Evolutionary conservation across 345 rosid species (phyloP).

Genomic region (Eucalyptus albens): DNA sequence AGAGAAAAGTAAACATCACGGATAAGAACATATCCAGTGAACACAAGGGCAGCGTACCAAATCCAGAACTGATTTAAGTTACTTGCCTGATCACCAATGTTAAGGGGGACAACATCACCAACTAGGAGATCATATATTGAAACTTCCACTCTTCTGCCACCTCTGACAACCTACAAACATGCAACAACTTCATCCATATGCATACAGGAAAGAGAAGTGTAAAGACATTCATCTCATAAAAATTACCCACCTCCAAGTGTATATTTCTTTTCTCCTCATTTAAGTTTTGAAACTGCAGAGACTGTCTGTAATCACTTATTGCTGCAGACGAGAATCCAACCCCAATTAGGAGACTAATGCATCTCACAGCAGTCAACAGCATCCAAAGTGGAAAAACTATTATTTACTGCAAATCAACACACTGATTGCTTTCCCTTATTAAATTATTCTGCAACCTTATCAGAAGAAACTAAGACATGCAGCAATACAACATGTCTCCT

Average conservation of each 20-base stretch:
- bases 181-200: background rate
- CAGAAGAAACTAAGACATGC: background rate
- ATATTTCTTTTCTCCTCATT: slow-evolving; percentile 94
- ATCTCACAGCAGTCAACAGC: background rate
- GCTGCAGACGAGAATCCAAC: slow-evolving; percentile 24
- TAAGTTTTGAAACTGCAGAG: slow-evolving; percentile 95
- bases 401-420: background rate
- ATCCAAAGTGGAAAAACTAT: background rate
- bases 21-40: background rate
- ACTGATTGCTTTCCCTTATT: background rate
- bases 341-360: background rate
- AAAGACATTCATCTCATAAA: background rate
- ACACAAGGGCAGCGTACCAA: background rate
- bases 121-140: slow-evolving; percentile 94
- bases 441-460: background rate
- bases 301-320: slow-evolving; percentile 91
- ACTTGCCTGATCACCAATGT: slow-evolving; percentile 92
- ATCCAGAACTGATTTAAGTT: background rate
- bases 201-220: background rate
- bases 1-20: background rate
- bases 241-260: slow-evolving; percentile 57
- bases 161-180: slow-evolving; percentile 57
- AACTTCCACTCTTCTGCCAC: slow-evolving; percentile 67
- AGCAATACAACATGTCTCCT: background rate
- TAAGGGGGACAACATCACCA: slow-evolving; percentile 92